phyloP scores from a whole-genome alignment of 2,329 filamentous ascomycete genomes.

The Colletotrichum cereale region DNA sequence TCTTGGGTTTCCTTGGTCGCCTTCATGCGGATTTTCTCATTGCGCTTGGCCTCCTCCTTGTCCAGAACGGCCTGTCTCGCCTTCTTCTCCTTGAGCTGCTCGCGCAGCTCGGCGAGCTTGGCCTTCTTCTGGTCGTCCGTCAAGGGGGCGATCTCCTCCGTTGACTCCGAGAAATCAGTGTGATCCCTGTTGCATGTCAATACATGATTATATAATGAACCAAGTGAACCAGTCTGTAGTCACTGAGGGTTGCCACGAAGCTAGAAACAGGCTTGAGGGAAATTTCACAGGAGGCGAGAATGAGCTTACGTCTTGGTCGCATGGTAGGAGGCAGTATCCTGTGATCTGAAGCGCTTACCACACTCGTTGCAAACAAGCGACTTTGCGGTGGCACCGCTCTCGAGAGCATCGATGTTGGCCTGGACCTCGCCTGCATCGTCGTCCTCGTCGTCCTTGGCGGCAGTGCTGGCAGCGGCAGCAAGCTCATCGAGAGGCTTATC shows the following conservation, averaged over 20 bases:
- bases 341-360: conserved; percentile 87
- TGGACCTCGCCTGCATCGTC: conserved; percentile 63
- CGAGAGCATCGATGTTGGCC: conserved; percentile 73
- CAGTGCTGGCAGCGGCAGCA: conserved; percentile 58
- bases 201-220: background rate
- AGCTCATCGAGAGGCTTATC: conserved; percentile 90
- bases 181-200: conserved; percentile 70
- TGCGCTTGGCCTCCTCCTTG: conserved; percentile 84
- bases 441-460: conserved; percentile 49
- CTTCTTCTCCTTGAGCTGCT: conserved; percentile 79
- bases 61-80: conserved; percentile 77
- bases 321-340: conserved; percentile 88
- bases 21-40: conserved; percentile 89
- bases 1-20: conserved; percentile 91
- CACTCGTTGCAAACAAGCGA: conserved; percentile 96
- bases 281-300: background rate
- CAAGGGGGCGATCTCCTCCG: conserved; percentile 89
- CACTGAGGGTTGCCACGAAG: background rate
- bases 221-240: background rate
- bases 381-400: conserved; percentile 78
- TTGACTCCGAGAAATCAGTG: conserved; percentile 91
- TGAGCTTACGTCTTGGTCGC: conserved; percentile 80
- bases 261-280: background rate
- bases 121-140: conserved; percentile 92
- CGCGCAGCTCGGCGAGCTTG: conserved; percentile 80